Percentiles rank a stretch among this genome's conserved stretches.
Conservation (phyloP, 768 basidiomycete species). For the Trichaptum fuscoviolaceum region DNA sequence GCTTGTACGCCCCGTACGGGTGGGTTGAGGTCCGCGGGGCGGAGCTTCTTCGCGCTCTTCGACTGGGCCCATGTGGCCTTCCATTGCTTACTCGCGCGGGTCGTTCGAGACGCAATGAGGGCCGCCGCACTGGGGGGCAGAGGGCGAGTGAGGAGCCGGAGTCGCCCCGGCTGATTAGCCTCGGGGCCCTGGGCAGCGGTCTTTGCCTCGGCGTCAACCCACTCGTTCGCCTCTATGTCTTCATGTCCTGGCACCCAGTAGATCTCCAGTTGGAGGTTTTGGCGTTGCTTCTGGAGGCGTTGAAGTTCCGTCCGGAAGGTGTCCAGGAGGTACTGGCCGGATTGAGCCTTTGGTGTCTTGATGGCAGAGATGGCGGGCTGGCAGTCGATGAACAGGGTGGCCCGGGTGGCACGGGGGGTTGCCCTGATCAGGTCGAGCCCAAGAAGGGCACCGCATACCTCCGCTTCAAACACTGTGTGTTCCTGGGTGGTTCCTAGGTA, state of each 20-base stretch:
- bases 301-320: neutral
- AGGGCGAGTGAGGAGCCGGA: neutral
- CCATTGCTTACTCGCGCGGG: slow-evolving; percentile 1
- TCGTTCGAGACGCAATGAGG: neutral
- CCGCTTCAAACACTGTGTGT: slow-evolving; percentile 14
- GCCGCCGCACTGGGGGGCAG: slow-evolving; percentile 12
- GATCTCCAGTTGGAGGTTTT: neutral
- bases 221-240: slow-evolving; percentile 12
- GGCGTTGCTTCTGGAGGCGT: slow-evolving; percentile 2
- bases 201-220: slow-evolving; percentile 10
- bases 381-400: slow-evolving; percentile 8
- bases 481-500: slow-evolving; percentile 7
- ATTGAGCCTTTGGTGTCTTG: neutral
- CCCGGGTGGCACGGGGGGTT: too few species aligned
- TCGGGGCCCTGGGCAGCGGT: slow-evolving; percentile 5
- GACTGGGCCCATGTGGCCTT: slow-evolving; percentile 8
- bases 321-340: slow-evolving; percentile 12
- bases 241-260: slow-evolving; percentile 15
- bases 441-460: slow-evolving; percentile 10
- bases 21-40: slow-evolving; percentile 1
- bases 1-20: slow-evolving; percentile 2
- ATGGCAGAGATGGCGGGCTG: slow-evolving; percentile 7
- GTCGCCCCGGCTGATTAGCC: neutral
- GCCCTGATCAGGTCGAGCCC: slow-evolving; percentile 5
- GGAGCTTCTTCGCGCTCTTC: neutral